phyloP scores from a whole-genome alignment of 2,329 filamentous ascomycete genomes.

The Cordyceps sp. region DNA sequence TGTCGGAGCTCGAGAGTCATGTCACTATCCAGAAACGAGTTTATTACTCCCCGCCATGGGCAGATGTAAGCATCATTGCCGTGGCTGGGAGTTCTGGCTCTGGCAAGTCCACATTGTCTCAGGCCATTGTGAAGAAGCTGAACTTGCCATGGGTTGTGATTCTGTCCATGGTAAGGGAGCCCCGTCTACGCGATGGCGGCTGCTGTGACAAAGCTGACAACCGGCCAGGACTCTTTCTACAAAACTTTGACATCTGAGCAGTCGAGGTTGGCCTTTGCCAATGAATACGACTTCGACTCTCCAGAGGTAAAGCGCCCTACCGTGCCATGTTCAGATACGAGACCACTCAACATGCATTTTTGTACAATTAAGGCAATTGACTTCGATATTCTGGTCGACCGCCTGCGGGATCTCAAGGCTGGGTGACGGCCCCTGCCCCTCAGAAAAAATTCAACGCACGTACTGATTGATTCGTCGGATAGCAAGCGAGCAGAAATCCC shows the following conservation, averaged over 20 bases:
- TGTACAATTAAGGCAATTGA: slow-evolving; percentile 59
- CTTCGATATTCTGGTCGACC: slow-evolving; percentile 74
- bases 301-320: slow-evolving; percentile 38
- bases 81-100: slow-evolving; percentile 92
- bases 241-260: slow-evolving; percentile 71
- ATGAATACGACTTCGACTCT: slow-evolving; percentile 92
- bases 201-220: slow-evolving; percentile 1
- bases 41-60: slow-evolving; percentile 90
- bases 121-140: slow-evolving; percentile 77
- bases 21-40: slow-evolving; percentile 38
- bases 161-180: slow-evolving; percentile 74
- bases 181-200: too few species aligned
- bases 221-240: slow-evolving; percentile 79
- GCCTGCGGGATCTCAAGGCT: slow-evolving; percentile 69
- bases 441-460: neutral
- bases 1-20: slow-evolving; percentile 21
- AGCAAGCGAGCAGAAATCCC: slow-evolving; percentile 84
- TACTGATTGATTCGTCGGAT: slow-evolving; percentile 2
- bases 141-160: slow-evolving; percentile 98
- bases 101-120: slow-evolving; percentile 80
- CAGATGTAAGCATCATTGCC: slow-evolving; percentile 88
- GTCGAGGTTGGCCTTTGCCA: slow-evolving; percentile 65
- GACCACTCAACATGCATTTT: neutral
- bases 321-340: neutral
- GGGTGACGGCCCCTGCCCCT: slow-evolving; percentile 43